A percentile compares a stretch with the other conserved stretches of the same genome.
Conservation (phyloP, 257 asterid species). For the Eucommia ulmoides region DNA sequence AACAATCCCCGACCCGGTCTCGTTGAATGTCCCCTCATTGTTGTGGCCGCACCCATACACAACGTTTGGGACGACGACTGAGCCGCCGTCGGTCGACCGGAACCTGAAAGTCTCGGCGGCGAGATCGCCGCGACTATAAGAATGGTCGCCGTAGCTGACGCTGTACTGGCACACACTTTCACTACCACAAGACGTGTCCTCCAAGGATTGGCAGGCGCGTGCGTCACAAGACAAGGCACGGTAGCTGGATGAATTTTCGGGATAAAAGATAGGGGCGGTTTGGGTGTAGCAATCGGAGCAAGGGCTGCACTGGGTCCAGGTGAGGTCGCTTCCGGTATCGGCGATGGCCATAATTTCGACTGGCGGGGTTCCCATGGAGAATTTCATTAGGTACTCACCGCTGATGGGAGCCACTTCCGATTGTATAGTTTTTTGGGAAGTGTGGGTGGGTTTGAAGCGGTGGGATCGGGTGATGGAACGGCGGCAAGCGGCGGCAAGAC, state of each 20-base stretch:
- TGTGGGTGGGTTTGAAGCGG: neutral
- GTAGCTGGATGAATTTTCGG: neutral
- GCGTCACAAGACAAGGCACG: neutral
- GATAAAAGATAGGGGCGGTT: neutral
- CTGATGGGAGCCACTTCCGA: neutral
- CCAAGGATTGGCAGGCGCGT: neutral
- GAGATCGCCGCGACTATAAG: neutral
- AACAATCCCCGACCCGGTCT: neutral
- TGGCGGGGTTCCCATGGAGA: neutral
- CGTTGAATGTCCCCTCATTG: neutral
- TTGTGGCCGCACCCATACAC: neutral
- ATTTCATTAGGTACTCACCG: neutral
- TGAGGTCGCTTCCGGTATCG: neutral
- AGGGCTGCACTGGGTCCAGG: neutral
- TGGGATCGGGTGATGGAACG: conserved; percentile 34
- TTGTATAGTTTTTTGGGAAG: neutral
- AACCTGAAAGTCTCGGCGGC: neutral
- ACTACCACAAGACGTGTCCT: neutral
- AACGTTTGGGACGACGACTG: neutral
- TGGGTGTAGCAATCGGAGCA: neutral
- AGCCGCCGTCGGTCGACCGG: neutral
- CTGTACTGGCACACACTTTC: neutral
- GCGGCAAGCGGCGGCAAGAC: conserved; percentile 8
- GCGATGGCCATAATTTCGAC: neutral
- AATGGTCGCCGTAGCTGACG: neutral